These are phyloP conservation scores for Solanum megistacrolobum DNA, from an alignment of 257 asterid species.

Conservation along the genomic window DNA sequence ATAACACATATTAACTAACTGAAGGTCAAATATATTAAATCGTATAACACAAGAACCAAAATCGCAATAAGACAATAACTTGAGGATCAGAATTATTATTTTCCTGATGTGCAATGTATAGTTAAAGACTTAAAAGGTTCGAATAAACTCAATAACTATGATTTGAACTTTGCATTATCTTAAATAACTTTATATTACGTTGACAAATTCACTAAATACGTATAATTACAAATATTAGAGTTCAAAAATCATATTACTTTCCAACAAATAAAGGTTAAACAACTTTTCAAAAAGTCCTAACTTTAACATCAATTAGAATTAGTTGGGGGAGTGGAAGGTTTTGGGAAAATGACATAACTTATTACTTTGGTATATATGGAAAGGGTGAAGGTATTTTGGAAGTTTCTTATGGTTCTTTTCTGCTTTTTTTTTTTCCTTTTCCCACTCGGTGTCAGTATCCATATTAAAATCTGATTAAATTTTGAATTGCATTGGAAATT, in stretches of 20 bases:
- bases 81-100: background rate
- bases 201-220: background rate
- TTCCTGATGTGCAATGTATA: too few species aligned
- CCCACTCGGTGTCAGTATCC: too few species aligned
- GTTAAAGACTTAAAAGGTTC: background rate
- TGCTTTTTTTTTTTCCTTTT: too few species aligned
- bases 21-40: too few species aligned
- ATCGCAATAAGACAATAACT: background rate
- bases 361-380: background rate
- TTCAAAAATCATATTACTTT: background rate
- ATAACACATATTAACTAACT: too few species aligned
- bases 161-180: background rate
- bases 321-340: background rate
- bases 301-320: background rate
- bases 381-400: background rate
- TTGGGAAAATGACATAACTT: background rate
- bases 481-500: rapidly evolving
- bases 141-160: background rate
- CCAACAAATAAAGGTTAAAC: background rate
- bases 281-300: background rate
- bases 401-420: background rate
- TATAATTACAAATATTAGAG: background rate
- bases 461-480: too few species aligned
- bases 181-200: background rate
- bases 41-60: background rate